phyloP scores from a whole-genome alignment of 2,329 filamentous ascomycete species.

The Aureobasidium vineae region DNA sequence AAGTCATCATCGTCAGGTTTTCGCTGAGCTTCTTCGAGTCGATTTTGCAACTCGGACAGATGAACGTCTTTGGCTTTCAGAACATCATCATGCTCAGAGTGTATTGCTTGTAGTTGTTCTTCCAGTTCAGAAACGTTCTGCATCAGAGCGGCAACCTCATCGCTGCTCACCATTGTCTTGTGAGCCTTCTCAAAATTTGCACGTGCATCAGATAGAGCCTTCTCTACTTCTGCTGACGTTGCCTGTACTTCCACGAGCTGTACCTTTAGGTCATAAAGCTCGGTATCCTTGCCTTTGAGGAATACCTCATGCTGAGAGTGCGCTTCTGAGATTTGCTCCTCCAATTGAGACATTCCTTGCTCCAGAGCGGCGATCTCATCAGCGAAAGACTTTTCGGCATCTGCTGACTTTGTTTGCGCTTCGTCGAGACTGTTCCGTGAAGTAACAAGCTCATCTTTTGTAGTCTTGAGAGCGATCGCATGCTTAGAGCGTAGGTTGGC shows the following conservation, averaged over 20 bases:
- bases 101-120: not conserved
- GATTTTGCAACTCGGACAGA: not conserved
- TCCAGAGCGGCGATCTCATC: not conserved
- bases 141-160: not conserved
- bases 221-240: not conserved
- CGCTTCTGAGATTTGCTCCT: not conserved
- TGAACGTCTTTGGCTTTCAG: not conserved
- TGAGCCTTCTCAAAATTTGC: not conserved
- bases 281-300: constrained; percentile 8
- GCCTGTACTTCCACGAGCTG: not conserved
- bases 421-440: not conserved
- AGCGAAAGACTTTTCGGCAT: not conserved
- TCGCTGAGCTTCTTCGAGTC: not conserved
- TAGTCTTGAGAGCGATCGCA: not conserved
- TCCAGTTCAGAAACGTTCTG: constrained; percentile 1
- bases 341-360: not conserved
- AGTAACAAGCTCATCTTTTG: constrained; percentile 25
- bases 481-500: not conserved
- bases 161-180: not conserved
- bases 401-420: not conserved
- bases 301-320: not conserved
- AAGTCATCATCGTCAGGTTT: not conserved
- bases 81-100: not conserved
- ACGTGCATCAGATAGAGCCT: not conserved
- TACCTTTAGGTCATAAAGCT: constrained; percentile 14